phyloP scores from a whole-genome alignment of 2,329 filamentous ascomycete genomes.

The Pseudogymnoascus sp. region DNA sequence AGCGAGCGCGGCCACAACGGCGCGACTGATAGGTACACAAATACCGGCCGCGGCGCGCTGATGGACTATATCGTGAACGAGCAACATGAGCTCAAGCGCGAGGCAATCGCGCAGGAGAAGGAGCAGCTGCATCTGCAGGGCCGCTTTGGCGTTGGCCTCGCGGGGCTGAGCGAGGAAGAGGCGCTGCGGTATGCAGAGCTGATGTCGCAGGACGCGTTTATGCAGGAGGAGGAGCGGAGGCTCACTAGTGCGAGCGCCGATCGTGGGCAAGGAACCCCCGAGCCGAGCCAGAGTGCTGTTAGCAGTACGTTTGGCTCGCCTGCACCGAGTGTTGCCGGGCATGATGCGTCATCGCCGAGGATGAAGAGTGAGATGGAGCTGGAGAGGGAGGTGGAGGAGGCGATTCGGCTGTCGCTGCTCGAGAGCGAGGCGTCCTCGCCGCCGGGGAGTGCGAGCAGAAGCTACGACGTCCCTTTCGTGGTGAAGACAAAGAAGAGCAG shows the following conservation, averaged over 20 bases:
- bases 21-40: conserved; percentile 48
- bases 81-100: conserved; percentile 67
- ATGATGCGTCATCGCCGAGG: conserved; percentile 20
- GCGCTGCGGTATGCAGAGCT: conserved; percentile 58
- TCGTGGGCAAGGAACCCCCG: conserved; percentile 30
- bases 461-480: conserved; percentile 44
- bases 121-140: conserved; percentile 65
- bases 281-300: conserved; percentile 26
- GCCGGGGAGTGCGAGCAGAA: conserved; percentile 34
- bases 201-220: conserved; percentile 55
- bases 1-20: conserved; percentile 51
- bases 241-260: conserved; percentile 45
- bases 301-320: conserved; percentile 46
- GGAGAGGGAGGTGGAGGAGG: conserved; percentile 56
- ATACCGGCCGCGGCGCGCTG: conserved; percentile 61
- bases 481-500: conserved; percentile 40
- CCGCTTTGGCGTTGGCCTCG: conserved; percentile 77
- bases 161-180: conserved; percentile 59
- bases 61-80: conserved; percentile 84
- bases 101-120: conserved; percentile 59
- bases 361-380: conserved; percentile 38
- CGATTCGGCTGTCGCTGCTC: conserved; percentile 54
- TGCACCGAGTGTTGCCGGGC: conserved; percentile 44
- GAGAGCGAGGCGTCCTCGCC: conserved; percentile 47
- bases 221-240: conserved; percentile 50